Base-by-base conservation (phyloP, 169 alveolate species). In the Plasmodium berghei region DNA sequence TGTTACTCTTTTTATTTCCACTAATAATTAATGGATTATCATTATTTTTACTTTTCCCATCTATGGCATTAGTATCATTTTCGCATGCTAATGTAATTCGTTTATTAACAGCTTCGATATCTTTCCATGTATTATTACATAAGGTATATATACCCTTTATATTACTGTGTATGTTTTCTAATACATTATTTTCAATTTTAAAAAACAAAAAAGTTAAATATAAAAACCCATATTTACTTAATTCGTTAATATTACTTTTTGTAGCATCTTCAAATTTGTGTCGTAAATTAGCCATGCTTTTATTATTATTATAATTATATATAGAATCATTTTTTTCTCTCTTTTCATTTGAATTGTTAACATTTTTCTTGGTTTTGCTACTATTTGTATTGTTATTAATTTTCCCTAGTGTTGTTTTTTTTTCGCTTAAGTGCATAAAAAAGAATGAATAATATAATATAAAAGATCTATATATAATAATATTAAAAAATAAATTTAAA, bases 141-240 rank as follows among this genome's bases (percentile, higher is more conserved):
- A 86, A 22, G 49, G 34, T 18, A 18, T 46, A 58, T 28, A 86
- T 71, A 2, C 34, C 26, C 20, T 73, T 46, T 12, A 70, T 8
- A n/a, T 45, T 12, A 9, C 46, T 18, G 3, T 2, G 22, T n/a
- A 72, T 74, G 5, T 59, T 86, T 48, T 86, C 75, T 46, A 86
- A 59, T n/a, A 71, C 42, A 59, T 69, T 26, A 54, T 86, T 86
- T 3, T 86, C 91, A 3, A 86, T 48, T 86, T 86, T 69, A 71
- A 86, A 86, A 71, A 86, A 86, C 26, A 86, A 59, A 66, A 71
- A 86, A 12, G 48, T 14, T 54, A 86, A 61, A 86, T 86, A 86
- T 54, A 86, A 26, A 67, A 86, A 86, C 6, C 91, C 91, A 55
- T 86, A 86, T 70, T 72, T 86, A 54, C 77, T 86, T 64, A 86